Base-by-base conservation (phyloP, 305 asterid species). In the Coffea humblotiana region DNA sequence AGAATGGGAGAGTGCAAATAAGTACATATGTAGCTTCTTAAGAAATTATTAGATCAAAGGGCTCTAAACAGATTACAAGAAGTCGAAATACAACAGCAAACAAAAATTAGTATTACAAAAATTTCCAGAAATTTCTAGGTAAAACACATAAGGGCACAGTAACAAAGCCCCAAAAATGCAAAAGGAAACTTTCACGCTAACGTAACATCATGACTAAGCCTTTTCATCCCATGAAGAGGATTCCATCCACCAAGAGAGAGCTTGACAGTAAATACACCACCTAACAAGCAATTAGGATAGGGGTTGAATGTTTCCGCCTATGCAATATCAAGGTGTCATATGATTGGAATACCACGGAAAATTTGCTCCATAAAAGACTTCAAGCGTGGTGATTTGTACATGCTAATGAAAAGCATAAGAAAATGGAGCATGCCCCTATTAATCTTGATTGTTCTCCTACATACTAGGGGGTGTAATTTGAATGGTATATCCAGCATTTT, bases 361-460 rank as follows among this genome's bases (percentile, higher is more conserved):
- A 82, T 63, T 77, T 70, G 73, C 82, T 37, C 75, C 43, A 43
- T 3, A 47, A 74, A 64, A 37, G 76, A 49, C 83, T 74, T 70
- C 80, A 71, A 72, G 71, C 47, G 61, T 69, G 74, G 64, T 45
- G 45, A 65, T 72, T 49, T 29, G 74, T 69, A 69, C 29, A 61
- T 49, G 43, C 51, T 77, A 83, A 82, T 72, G 74, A 75, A 72
- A 66, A 61, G 74, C 71, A 80, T 76, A 25, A 45, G 49, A 47
- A 43, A 49, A 64, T 51, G 47, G 14, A 56, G 73, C 45, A 82
- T 67, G 83, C 84, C 66, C 72, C 85, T 81, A 80, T 77, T 51
- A 47, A 78, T 74, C 80, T 75, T 70, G 75, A 78, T 66, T 72
- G 82, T 79, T 67, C 76, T 84, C 84, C 81, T 80, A 83, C 84